Base-by-base conservation (phyloP, 257 asterid genomes). In the Solanum lycopersicoides region DNA sequence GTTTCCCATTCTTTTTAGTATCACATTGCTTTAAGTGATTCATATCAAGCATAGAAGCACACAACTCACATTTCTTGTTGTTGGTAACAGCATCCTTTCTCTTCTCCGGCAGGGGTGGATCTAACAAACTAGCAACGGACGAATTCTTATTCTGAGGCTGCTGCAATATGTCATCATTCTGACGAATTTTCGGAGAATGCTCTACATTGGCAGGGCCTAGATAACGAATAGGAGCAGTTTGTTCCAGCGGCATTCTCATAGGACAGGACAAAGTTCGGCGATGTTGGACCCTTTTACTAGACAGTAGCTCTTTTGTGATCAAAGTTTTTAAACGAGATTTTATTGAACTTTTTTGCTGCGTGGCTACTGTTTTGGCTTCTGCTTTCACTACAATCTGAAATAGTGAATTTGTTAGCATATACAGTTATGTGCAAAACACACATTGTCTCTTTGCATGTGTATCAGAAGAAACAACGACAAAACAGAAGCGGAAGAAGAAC, bases 211-310 rank as follows among this genome's bases (percentile, higher is more conserved):
- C 41, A 53, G 88, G 84, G 28, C 85, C 91, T 39, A 72, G 82
- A 65, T 59, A 84, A 71, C 86, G 89, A 21, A 84, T 44, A 65
- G 91, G 59, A 39, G 66, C 53, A 66, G 83, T 39, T 53, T 69
- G 84, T 21, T 88, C 93, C 1, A 72, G 60, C 3, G 82, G 90
- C 28, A 83, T 73, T 56, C 89, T 84, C 3, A 74, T 75, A 0
- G 99, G 97, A 86, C 86, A 92, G 4, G 98, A 95, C 16, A 95
- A 89, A 89, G 94, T 94, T 50, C 98, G 91, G 35, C 86, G 88
- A 89, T 93, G 98, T 44, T 94, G 93, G 35, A 88, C 92, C 87
- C 87, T 93, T 74, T 89, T 91, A 73, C 83, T 90, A 4, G 90
- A 86, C 87, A 92, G 87, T 88, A 92, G 87, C 89, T 97, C 98